A percentile compares a stretch with the other conserved stretches of the same genome.
Evolutionary conservation across 2,329 filamentous ascomycete species (phyloP).

Genomic region (Kalmusia sp.): DNA sequence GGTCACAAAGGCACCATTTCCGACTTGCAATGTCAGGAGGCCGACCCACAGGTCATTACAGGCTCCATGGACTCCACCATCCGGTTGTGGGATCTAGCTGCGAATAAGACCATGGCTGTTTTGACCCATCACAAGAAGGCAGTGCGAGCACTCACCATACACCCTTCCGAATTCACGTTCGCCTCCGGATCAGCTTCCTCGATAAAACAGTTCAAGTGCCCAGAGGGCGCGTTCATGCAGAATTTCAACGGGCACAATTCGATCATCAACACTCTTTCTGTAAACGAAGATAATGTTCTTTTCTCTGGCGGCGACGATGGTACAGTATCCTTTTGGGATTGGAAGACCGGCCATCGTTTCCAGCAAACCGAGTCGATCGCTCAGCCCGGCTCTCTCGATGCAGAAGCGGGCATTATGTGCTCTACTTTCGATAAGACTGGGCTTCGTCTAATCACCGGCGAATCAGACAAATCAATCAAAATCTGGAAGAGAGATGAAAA

Average conservation of each 20-base stretch:
- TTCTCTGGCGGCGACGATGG: conserved; percentile 97
- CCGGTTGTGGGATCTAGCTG: conserved; percentile 87
- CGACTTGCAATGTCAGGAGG: conserved; percentile 90
- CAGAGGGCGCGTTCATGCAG: conserved; percentile 98
- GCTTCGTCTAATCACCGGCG: conserved; percentile 86
- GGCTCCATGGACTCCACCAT: conserved; percentile 77
- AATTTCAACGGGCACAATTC: conserved; percentile 97
- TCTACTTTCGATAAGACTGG: conserved; percentile 92
- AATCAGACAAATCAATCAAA: conserved; percentile 93
- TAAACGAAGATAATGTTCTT: conserved; percentile 93
- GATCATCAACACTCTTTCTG: conserved; percentile 92
- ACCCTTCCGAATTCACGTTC: conserved; percentile 95
- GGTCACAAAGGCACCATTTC: conserved; percentile 93
- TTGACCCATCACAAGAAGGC: conserved; percentile 99
- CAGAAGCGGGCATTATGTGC: conserved; percentile 93
- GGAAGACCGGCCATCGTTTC: conserved; percentile 94
- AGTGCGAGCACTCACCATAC: conserved; percentile 81
- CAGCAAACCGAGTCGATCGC: conserved; percentile 90
- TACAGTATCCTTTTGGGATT: conserved; percentile 97
- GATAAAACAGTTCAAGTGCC: conserved; percentile 99
- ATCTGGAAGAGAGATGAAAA: conserved; percentile 94
- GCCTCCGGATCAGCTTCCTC: conserved; percentile 88
- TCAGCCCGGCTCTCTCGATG: conserved; percentile 91
- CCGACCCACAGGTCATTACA: conserved; percentile 93
- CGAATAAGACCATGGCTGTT: conserved; percentile 94